Conservation (phyloP, 371 early-diverging fungal species). For the Mortierella polycephala region DNA sequence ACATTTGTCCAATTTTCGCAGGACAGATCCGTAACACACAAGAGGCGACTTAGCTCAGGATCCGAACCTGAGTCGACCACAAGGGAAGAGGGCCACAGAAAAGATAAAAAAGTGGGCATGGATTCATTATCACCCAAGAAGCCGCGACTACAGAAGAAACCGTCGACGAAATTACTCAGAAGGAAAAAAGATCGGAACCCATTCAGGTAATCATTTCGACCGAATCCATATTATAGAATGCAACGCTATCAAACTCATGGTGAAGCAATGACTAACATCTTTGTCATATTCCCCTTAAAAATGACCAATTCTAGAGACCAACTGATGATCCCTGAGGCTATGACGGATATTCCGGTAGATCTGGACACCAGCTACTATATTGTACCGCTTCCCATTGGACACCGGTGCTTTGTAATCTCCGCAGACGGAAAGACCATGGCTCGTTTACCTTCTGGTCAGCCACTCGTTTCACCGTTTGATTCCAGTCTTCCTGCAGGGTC, state of each 20-base stretch:
- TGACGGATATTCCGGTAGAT: constrained; percentile 65
- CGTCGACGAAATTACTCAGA: constrained; percentile 20
- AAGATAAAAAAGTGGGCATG: constrained; percentile 12
- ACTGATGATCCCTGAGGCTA: constrained; percentile 69
- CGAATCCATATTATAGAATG: too few relatives aligned
- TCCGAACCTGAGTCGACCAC: constrained; percentile 32
- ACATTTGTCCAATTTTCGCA: background rate
- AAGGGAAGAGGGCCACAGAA: background rate
- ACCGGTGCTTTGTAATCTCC: constrained; percentile 68
- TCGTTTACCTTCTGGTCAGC: constrained; percentile 47
- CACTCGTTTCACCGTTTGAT: constrained; percentile 60
- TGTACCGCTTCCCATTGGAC: constrained; percentile 68
- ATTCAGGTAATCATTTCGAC: constrained; percentile 30
- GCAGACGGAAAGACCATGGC: constrained; percentile 60
- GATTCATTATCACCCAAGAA: constrained; percentile 49
- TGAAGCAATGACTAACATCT: background rate
- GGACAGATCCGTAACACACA: constrained; percentile 16
- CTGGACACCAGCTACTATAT: constrained; percentile 62
- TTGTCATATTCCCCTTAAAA: background rate
- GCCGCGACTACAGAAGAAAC: constrained; percentile 31
- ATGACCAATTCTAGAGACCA: constrained; percentile 56
- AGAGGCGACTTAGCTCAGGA: constrained; percentile 44
- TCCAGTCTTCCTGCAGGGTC: constrained; percentile 71
- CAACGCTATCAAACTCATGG: background rate
- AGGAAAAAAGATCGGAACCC: constrained; percentile 35